Evolutionary conservation across 2,329 filamentous ascomycete genomes (phyloP), one percentile per base, ranked within the genome.

Genomic region (Penicillium sp.): DNA sequence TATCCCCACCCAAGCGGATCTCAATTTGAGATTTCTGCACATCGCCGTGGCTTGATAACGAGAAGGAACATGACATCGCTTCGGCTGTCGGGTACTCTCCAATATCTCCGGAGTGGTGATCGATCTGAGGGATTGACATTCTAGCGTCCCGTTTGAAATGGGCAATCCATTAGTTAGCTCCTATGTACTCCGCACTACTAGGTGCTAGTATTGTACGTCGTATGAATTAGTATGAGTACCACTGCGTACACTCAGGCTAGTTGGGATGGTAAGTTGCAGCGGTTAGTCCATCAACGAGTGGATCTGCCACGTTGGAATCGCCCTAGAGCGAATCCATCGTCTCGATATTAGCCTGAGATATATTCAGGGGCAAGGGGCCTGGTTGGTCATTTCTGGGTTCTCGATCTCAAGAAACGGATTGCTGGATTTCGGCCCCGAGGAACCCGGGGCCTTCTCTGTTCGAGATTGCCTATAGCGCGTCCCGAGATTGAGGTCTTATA

Each of bases 1-100:
- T 9, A 45, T 43, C 48, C 40, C 62, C 60, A 60, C 60, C 21
- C 10, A 14, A 33, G 56, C 51, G 60, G 59, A 64, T 63, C 62
- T 59, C 53, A 61, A 58, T 56, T 54, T 52, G 48, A 49, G 46
- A 36, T 54, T 59, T 52, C 34, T 52, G 37, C 36, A 52, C 43
- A 48, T 55, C 54, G 50, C n/a, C 36, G 51, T 58, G 51, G 54
- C 51, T 58, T 37, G 49, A 29, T 7, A 28, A 43, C 11, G 10
- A 44, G 24, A 33, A 5, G 14, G 2, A 26, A 9, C 13, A 18
- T 3, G 19, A 37, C 11, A 16, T 37, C 29, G 21, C 51, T 26
- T 53, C 59, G 47, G 46, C 13, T 34, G 28, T 51, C 55, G 58
- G 50, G 16, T 46, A 47, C 45, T 33, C 29, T 44, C 24, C 24